Conservation (phyloP, 202 grass and related monocot genomes). For the Musa balbisiana region DNA sequence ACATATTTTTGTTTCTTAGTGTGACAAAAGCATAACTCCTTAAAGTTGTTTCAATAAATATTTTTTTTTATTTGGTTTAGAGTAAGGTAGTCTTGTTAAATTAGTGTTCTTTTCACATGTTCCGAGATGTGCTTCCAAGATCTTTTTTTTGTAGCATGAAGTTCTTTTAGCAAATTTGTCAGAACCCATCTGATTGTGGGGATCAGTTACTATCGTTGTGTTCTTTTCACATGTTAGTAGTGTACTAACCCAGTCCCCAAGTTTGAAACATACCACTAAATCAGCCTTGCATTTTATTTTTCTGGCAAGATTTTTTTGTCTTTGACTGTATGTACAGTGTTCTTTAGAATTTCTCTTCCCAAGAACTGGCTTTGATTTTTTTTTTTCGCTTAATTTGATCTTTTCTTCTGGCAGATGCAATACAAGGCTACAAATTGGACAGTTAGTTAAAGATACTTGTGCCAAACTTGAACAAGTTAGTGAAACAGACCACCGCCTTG, state of each 20-base stretch:
- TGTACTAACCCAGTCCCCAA: too few relatives aligned
- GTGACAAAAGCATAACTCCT: background rate
- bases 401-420: background rate
- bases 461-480: slow-evolving; percentile 17
- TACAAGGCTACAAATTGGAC: slow-evolving; percentile 5
- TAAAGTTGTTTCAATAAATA: background rate
- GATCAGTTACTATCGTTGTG: too few relatives aligned
- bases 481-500: slow-evolving; percentile 4
- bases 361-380: background rate
- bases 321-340: background rate
- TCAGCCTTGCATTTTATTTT: background rate
- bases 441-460: slow-evolving; percentile 15
- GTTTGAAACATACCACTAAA: too few relatives aligned
- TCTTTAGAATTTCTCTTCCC: background rate
- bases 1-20: background rate
- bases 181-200: too few relatives aligned
- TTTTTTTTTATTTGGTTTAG: background rate
- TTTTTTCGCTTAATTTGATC: background rate
- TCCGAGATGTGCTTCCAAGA: background rate
- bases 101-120: background rate
- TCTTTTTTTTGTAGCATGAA: too few relatives aligned
- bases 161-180: too few relatives aligned
- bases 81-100: background rate
- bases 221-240: too few relatives aligned
- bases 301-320: background rate